phyloP scores from a whole-genome alignment of 352 stramenopile genomes.

The Sclerospora graminicola region DNA sequence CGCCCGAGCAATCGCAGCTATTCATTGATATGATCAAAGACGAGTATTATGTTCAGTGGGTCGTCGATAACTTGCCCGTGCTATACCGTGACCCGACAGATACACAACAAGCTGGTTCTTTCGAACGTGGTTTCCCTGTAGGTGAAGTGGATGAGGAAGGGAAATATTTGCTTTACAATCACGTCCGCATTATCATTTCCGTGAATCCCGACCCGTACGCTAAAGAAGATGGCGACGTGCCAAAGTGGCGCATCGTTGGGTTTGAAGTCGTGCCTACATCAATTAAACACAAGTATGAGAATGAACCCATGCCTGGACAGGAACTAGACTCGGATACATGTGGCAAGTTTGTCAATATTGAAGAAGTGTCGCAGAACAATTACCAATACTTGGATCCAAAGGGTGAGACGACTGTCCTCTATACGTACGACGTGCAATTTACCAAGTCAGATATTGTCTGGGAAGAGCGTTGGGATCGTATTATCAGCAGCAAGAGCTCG shows the following conservation, averaged over 20 bases:
- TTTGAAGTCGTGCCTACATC: slow-evolving; percentile 95
- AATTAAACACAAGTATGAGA: slow-evolving; percentile 88
- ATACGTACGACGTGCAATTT: slow-evolving; percentile 98
- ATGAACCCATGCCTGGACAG: slow-evolving; percentile 66
- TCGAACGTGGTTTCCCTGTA: slow-evolving; percentile 88
- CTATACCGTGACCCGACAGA: slow-evolving; percentile 74
- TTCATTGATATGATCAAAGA: slow-evolving; percentile 91
- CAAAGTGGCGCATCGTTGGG: slow-evolving; percentile 88
- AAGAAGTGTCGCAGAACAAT: slow-evolving; percentile 68
- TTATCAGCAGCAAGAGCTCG: slow-evolving; percentile 91
- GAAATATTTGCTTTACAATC: slow-evolving; percentile 97
- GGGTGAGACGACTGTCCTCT: slow-evolving; percentile 87
- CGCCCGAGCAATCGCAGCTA: slow-evolving; percentile 53
- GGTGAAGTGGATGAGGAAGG: slow-evolving; percentile 86
- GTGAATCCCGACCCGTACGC: slow-evolving; percentile 86
- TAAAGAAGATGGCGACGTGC: slow-evolving; percentile 28
- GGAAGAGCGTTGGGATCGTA: slow-evolving; percentile 98
- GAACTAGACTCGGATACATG: slow-evolving; percentile 78
- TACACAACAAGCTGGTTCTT: slow-evolving; percentile 52
- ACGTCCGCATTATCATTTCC: slow-evolving; percentile 92
- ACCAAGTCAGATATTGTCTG: slow-evolving; percentile 91
- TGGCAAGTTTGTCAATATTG: slow-evolving; percentile 85
- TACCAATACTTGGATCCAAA: slow-evolving; percentile 74
- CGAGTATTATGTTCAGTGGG: slow-evolving; percentile 93
- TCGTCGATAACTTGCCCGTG: slow-evolving; percentile 89